Percentiles rank a stretch among this genome's conserved stretches.
Conservation (phyloP, 2,329 filamentous ascomycete genomes). For the Dendryphion nanum region DNA sequence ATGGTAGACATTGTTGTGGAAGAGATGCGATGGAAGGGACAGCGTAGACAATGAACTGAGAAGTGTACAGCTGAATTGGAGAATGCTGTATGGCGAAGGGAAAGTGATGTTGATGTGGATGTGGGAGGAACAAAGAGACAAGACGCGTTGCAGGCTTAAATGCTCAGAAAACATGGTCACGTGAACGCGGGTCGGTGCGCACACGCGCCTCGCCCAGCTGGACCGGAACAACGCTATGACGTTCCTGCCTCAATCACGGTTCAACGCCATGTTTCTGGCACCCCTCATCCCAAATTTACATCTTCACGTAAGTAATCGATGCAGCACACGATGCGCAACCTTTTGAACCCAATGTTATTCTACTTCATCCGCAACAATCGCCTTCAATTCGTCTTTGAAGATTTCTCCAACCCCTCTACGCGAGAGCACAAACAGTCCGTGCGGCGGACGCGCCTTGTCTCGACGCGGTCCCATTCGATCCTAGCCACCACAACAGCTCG, state of each 20-base stretch:
- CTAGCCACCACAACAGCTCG: conserved; percentile 27
- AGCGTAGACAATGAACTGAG: not conserved
- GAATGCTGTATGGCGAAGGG: conserved; percentile 4
- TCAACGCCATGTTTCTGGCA: not conserved
- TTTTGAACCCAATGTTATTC: conserved; percentile 17
- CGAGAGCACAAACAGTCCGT: conserved; percentile 25
- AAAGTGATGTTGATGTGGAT: conserved; percentile 25
- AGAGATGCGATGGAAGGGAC: conserved; percentile 9
- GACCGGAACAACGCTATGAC: conserved; percentile 26
- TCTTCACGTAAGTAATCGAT: not conserved
- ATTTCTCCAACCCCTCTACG: not conserved
- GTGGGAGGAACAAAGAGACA: conserved; percentile 10
- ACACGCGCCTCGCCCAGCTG: not conserved
- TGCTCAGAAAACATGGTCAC: conserved; percentile 6
- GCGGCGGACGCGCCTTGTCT: conserved; percentile 23
- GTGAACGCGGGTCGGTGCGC: conserved; percentile 4
- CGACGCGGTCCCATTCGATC: conserved; percentile 32
- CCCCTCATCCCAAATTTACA: not conserved
- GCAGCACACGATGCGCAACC: conserved; percentile 1
- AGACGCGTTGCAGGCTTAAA: conserved; percentile 19
- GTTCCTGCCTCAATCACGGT: conserved; percentile 9
- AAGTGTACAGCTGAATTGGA: not conserved
- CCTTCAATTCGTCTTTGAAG: conserved; percentile 3
- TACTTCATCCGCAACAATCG: not conserved
- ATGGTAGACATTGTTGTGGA: conserved; percentile 68